Conservation (phyloP, 441 rosid genomes). For the Croton setiger region DNA sequence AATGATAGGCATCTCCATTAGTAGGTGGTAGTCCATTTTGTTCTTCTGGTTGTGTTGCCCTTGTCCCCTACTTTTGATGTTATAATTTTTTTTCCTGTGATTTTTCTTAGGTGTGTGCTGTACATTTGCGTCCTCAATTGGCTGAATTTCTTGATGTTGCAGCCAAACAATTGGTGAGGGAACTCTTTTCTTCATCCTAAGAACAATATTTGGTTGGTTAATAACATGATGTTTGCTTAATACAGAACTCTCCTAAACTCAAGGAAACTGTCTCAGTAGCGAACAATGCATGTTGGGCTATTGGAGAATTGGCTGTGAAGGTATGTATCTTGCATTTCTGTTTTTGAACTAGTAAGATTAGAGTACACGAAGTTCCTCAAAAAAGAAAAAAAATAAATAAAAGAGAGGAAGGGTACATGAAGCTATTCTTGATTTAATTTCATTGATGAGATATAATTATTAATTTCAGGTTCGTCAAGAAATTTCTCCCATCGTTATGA, state of each 20-base stretch:
- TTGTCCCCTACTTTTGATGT: constrained; percentile 8
- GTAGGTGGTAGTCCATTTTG: constrained; percentile 4
- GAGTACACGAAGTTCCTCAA: not conserved
- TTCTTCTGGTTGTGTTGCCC: constrained; percentile 7
- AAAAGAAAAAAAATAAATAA: too few species aligned
- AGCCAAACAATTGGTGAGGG: constrained; percentile 88
- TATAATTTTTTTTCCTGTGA: constrained; percentile 5
- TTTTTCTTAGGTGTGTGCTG: constrained; percentile 64
- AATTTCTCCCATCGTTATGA: constrained; percentile 82
- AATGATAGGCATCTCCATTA: not conserved
- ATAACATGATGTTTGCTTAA: constrained; percentile 18
- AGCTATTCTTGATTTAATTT: not conserved
- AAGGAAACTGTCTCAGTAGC: constrained; percentile 87
- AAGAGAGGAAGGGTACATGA: not conserved
- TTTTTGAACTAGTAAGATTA: not conserved
- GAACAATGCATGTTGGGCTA: constrained; percentile 99
- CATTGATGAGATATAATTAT: not conserved
- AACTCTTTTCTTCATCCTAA: constrained; percentile 16
- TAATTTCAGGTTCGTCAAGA: constrained; percentile 80
- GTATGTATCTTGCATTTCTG: constrained; percentile 29
- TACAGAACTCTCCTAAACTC: constrained; percentile 63
- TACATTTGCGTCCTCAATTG: constrained; percentile 69
- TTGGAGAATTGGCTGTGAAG: constrained; percentile 96
- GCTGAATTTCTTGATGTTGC: constrained; percentile 78
- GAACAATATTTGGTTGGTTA: constrained; percentile 11